phyloP scores from a whole-genome alignment of 1,284 basidiomycete genomes.

The Boletus sp. region DNA sequence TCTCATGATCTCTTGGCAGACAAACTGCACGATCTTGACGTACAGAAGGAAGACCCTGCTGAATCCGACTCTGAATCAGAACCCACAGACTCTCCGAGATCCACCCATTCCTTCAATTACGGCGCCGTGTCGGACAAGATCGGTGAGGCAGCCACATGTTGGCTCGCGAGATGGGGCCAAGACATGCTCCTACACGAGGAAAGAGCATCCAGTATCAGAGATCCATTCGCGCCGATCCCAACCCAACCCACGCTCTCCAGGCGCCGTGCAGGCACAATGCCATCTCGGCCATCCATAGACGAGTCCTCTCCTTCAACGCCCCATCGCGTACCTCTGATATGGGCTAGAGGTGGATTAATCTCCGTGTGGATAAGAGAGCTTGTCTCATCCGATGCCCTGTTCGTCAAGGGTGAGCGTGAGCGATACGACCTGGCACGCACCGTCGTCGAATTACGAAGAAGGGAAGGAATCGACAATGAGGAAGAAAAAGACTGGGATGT shows the following conservation, averaged over 20 bases:
- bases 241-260: slow-evolving; percentile 19
- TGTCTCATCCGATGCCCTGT: slow-evolving; percentile 80
- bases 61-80: slow-evolving; percentile 38
- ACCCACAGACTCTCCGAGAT: slow-evolving; percentile 12
- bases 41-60: slow-evolving; percentile 44
- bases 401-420: slow-evolving; percentile 78
- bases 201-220: slow-evolving; percentile 31
- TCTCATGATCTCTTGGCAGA: slow-evolving; percentile 31
- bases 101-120: slow-evolving; percentile 62
- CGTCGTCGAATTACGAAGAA: slow-evolving; percentile 75
- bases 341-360: slow-evolving; percentile 70
- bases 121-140: slow-evolving; percentile 88
- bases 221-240: slow-evolving; percentile 20
- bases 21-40: slow-evolving; percentile 35
- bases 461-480: slow-evolving; percentile 48
- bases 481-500: slow-evolving; percentile 71
- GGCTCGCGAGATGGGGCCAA: slow-evolving; percentile 85
- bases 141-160: slow-evolving; percentile 87
- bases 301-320: slow-evolving; percentile 17
- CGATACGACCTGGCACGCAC: slow-evolving; percentile 79
- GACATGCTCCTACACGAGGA: slow-evolving; percentile 79
- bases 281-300: slow-evolving; percentile 28
- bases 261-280: slow-evolving; percentile 37
- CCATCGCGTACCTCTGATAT: slow-evolving; percentile 54
- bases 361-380: slow-evolving; percentile 77